These are phyloP conservation scores for Avena sativa DNA, from an alignment of 176 grass and related monocot species.

Conservation along the genomic window DNA sequence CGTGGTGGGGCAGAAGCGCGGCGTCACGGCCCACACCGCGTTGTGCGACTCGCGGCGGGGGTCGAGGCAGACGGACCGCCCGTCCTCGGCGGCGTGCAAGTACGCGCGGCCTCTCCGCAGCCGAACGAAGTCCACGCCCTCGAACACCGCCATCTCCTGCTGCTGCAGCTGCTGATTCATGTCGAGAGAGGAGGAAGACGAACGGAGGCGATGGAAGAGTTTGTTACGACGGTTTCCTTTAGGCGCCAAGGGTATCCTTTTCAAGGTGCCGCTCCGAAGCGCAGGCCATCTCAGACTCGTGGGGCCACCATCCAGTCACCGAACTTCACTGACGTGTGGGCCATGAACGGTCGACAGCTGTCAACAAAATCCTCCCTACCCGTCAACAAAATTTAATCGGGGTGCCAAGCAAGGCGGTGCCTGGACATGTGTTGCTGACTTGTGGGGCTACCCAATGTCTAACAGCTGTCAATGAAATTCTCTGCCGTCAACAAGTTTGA, in stretches of 20 bases:
- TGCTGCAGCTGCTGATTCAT: background rate
- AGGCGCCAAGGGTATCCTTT: background rate
- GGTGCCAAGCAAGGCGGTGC: background rate
- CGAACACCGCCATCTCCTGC: slow-evolving; percentile 28
- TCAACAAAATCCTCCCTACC: background rate
- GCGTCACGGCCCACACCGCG: slow-evolving; percentile 17
- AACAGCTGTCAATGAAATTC: background rate
- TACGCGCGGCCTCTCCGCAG: slow-evolving; percentile 6
- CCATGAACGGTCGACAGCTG: background rate
- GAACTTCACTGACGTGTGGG: background rate
- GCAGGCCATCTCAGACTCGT: background rate
- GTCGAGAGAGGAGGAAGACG: background rate
- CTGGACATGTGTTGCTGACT: too few relatives aligned
- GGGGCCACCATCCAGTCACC: background rate
- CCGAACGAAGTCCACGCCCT: slow-evolving; percentile 34
- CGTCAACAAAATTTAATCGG: background rate
- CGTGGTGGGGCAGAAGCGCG: background rate
- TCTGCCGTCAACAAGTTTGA: background rate
- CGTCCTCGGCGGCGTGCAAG: slow-evolving; percentile 26
- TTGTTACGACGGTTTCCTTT: background rate
- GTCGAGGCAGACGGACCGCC: slow-evolving; percentile 7
- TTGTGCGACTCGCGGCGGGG: background rate
- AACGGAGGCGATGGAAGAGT: background rate
- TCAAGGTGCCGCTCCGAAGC: background rate
- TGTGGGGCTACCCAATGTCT: background rate